Evolutionary conservation across 2,329 filamentous ascomycete species (phyloP), one percentile per base, ranked within the genome.

Genomic region (Aspergillus texensis): DNA sequence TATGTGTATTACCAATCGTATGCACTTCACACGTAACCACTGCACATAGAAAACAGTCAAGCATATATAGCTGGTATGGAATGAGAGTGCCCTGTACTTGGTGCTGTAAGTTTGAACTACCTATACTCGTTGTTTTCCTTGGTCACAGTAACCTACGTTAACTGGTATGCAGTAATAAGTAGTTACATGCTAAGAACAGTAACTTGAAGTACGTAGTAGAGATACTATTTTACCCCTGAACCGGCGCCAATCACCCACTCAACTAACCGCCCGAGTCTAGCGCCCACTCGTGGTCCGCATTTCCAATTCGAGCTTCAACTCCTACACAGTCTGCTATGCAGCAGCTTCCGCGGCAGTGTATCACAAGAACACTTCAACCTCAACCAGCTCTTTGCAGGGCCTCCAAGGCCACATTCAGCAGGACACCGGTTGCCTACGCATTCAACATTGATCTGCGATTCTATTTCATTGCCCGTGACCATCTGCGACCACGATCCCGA

Each of bases 391-490:
- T 56, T 69, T 54, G 10, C 48, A 52, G 16, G 48, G 8, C n/a
- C 32, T 24, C 41, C 43, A 41, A 30, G 48, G 45, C 30, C 41
- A 45, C 36, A 63, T 52, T 57, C 60, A 55, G 36, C 65, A 26
- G 60, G 60, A 57, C 61, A 62, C 55, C 61, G 53, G 53, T 24
- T 62, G 21, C 58, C 62, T 45, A 48, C 58, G 46, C 62, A 68
- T 48, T 57, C 68, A 24, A 58, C 68, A 59, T 56, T 60, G 36
- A 67, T 64, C 59, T 70, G 67, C 63, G 73, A 72, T 65, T 66
- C 78, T 36, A 76, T 77, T 67, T 78, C 39, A 76, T 77, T 58
- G 72, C 77, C 58, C 72, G 76, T 61, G 75, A 79, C 67, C 77
- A 76, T 66, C 58, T 77, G 65, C 68, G 66, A 59, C 65, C 73